Evolutionary conservation across 2,329 filamentous ascomycete genomes (phyloP), one percentile per base, ranked within the genome.

Genomic region (Ambrosiella cleistominuta): DNA sequence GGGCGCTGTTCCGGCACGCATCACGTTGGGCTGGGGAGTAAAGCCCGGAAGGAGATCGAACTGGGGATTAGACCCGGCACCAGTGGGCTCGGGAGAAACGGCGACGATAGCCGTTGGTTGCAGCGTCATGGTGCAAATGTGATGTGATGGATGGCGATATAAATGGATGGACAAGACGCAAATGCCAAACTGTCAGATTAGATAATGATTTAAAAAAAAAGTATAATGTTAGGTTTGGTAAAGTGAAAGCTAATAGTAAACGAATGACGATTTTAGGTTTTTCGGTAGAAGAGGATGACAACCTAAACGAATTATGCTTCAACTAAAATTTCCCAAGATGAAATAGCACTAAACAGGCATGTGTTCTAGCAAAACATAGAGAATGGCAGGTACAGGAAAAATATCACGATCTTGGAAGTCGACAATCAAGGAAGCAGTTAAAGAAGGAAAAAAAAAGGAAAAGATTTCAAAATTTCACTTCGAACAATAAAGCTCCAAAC

Each of bases 21-120:
- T 38, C 6, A 52, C 45, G 6, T 38, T 44, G 3, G 51, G 37
- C 19, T 57, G 42, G 12, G 59, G 59, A 15, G 47, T 27, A 45
- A 60, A 60, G 9, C 47, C 59, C 12, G 59, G 59, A 27, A 60
- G 51, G 9, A 60, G 54, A 36, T 17, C 13, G 8, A 39, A 47
- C 19, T 44, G n/a, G 8, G 9, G 2, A 15, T 47, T 17, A 15
- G 44, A 11, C 13, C 44, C n/a, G n/a, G 9, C 19, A 15, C 3
- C 44, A 15, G 44, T 17, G 44, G 44, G 44, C 8, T 47, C 44
- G 1, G 27, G 27, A 27, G 27, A 27, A 1, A 47, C n/a, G 44
- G 44, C 44, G 44, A 47, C n/a, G 44, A 15, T 15, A 17, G 44
- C 15, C n/a, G 44, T 13, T n/a, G 44, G 44, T 47, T 47, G 44